Base-by-base conservation (phyloP, 192 early-diverging fungal genomes). In the Umbelopsis ramanniana region DNA sequence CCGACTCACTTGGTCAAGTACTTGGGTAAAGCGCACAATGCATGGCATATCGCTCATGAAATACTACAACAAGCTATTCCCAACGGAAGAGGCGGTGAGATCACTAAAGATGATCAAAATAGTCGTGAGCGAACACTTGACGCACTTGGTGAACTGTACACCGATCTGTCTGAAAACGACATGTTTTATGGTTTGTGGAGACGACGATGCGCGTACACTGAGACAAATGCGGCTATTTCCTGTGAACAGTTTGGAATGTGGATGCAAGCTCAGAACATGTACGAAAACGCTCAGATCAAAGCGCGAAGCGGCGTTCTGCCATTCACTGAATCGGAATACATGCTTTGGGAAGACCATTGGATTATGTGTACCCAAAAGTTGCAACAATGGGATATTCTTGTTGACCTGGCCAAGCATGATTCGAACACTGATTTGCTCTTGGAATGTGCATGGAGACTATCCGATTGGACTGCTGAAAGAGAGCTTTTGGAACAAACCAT, bases 311-410 rank as follows among this genome's bases (percentile, higher is more conserved):
- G 95, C 0, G 88, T 89, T 2, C 76, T 96, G 38, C 93, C 94
- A 15, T 98, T 96, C 72, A 90, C 91, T 29, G 98, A 99, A 79
- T 89, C 94, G 2, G 98, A 99, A 69, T 99, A 98, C 79, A 86
- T 87, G 29, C 80, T 99, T 22, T 99, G 98, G 98, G 98, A 99
- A 84, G 89, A 96, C 67, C 94, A 95, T 67, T 99, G 98, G 98
- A 88, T 98, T 24, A 80, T 81, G 35, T 95, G 93, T 52, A 92
- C 97, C 0, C 86, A 97, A 72, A 91, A 92, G 46, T 79, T 99
- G 23, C 97, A 99, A 80, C 95, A 93, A 76, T 99, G 98, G 98
- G 98, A 99, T 70, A 91, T 98, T 71, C 83, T 99, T 53, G 84
- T 87, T 7, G 98, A 99, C 67, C 88, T 99, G 40, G 90, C 95